These are phyloP conservation scores for Acarospora socialis DNA, from an alignment of 2,329 filamentous ascomycete genomes.

Conservation along the genomic window DNA sequence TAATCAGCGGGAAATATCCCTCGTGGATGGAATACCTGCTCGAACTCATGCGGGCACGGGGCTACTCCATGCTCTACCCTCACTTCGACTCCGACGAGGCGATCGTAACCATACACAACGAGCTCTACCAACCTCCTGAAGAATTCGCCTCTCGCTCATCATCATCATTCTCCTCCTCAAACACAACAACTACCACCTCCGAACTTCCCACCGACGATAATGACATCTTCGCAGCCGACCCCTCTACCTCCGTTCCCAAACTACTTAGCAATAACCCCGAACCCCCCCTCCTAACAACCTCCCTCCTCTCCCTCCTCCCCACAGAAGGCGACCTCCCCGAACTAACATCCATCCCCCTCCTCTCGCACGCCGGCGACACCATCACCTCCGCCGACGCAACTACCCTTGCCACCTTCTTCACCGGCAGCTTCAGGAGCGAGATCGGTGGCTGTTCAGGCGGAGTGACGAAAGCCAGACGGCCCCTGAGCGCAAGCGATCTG, in stretches of 20 bases:
- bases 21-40: constrained; percentile 68
- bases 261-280: constrained; percentile 17
- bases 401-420: constrained; percentile 35
- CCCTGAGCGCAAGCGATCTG: constrained; percentile 44
- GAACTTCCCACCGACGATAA: constrained; percentile 13
- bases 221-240: constrained; percentile 12
- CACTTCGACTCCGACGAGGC: constrained; percentile 35
- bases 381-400: constrained; percentile 25
- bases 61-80: constrained; percentile 71
- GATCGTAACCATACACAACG: constrained; percentile 62
- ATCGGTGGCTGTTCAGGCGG: constrained; percentile 51
- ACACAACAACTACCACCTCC: constrained; percentile 2
- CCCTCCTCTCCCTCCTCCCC: constrained; percentile 33
- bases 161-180: constrained; percentile 10
- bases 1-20: constrained; percentile 54
- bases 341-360: constrained; percentile 38
- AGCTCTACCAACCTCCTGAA: constrained; percentile 59
- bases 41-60: constrained; percentile 59
- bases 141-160: constrained; percentile 31
- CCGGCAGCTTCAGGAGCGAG: constrained; percentile 43
- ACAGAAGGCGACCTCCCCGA: constrained; percentile 30
- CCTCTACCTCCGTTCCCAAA: constrained; percentile 2
- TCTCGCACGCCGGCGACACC: constrained; percentile 50
- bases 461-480: constrained; percentile 17
- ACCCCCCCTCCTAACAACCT: constrained; percentile 32